These are phyloP conservation scores for Tricholoma terreum DNA, from an alignment of 768 basidiomycete genomes.

Conservation along the genomic window DNA sequence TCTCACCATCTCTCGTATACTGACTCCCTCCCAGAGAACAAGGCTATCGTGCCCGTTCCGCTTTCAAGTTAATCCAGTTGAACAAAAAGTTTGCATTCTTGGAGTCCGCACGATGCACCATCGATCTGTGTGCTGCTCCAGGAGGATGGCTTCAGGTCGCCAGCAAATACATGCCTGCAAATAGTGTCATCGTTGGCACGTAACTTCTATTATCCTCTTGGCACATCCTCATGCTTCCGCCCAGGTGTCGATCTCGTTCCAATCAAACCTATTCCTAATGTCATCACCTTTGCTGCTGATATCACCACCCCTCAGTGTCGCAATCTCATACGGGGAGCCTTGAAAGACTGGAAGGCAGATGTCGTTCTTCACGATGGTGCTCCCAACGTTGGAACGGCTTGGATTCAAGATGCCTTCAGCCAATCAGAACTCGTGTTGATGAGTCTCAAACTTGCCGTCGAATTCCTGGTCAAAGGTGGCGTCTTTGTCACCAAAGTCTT, in stretches of 20 bases:
- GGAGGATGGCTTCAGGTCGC: conserved; percentile 99
- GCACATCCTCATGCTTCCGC: conserved; percentile 11
- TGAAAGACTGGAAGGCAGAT: conserved; percentile 99
- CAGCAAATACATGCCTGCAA: conserved; percentile 94
- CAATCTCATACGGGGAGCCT: conserved; percentile 75
- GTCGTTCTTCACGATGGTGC: conserved; percentile 98
- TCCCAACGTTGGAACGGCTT: conserved; percentile 98
- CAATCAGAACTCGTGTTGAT: conserved; percentile 96
- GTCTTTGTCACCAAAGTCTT: conserved; percentile 99
- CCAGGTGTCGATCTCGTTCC: conserved; percentile 93
- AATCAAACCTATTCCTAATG: conserved; percentile 93
- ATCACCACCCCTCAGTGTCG: conserved; percentile 94
- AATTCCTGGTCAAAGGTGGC: conserved; percentile 90
- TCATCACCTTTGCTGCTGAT: conserved; percentile 88
- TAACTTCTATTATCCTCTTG: conserved; percentile 7
- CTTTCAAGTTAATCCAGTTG: conserved; percentile 97
- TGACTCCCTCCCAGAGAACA: conserved; percentile 68
- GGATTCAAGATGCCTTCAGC: conserved; percentile 97
- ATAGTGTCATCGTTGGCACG: conserved; percentile 87
- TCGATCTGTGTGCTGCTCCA: conserved; percentile 97
- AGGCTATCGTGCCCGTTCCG: conserved; percentile 98
- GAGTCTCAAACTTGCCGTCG: conserved; percentile 92
- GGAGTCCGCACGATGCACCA: conserved; percentile 84
- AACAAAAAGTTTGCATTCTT: conserved; percentile 98
- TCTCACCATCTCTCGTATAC: conserved; percentile 4